phyloP scores from a whole-genome alignment of 441 rosid species.

The Populus hybrid region DNA sequence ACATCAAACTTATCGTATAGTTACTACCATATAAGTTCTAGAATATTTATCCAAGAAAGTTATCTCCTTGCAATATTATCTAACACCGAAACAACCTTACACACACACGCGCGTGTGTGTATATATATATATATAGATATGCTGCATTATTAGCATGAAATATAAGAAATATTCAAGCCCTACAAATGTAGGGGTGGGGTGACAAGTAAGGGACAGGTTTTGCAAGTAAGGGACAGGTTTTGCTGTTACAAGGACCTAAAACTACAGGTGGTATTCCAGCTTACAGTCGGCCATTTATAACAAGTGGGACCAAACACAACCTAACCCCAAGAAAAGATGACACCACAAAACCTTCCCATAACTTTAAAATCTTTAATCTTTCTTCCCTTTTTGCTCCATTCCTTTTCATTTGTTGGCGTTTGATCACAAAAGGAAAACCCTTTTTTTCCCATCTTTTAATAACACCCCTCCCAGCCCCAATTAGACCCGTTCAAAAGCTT shows the following conservation, averaged over 20 bases:
- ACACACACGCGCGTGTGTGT: no score
- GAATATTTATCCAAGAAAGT: background rate
- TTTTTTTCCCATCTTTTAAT: background rate
- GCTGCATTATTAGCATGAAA: background rate
- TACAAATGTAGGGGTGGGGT: background rate
- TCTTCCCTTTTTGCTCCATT: background rate
- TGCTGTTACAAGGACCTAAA: conserved; percentile 16
- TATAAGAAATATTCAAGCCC: conserved; percentile 6
- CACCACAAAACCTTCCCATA: conserved; percentile 12
- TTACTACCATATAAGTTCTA: background rate
- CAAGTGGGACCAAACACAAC: conserved; percentile 41
- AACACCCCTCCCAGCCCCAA: background rate
- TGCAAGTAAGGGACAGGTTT: no score
- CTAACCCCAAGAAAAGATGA: conserved; percentile 35
- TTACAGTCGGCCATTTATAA: conserved; percentile 32
- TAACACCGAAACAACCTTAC: background rate
- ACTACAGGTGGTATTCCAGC: conserved; percentile 24
- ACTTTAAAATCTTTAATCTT: background rate
- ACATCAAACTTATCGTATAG: background rate
- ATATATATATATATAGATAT: background rate
- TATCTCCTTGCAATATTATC: background rate
- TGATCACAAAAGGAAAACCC: background rate
- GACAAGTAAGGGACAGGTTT: conserved; percentile 10
- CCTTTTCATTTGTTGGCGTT: background rate
- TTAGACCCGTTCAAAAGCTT: conserved; percentile 30